Percentiles rank a stretch among this genome's conserved stretches.
Evolutionary conservation across 257 asterid genomes (phyloP).

Genomic region (Nicotiana tabacum): DNA sequence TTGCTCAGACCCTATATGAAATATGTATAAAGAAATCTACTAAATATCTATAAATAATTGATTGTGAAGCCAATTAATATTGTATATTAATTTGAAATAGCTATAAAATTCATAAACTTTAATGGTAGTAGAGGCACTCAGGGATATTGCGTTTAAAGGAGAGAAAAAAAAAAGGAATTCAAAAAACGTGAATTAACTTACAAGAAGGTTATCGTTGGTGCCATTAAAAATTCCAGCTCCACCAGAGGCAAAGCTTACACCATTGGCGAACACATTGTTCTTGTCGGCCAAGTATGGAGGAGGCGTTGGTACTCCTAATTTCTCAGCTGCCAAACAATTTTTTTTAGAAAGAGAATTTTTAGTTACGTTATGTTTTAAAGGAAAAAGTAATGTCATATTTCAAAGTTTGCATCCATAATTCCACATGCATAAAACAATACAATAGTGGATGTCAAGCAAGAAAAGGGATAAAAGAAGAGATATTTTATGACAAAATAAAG

Average conservation of each 20-base stretch:
- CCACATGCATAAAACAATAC: neutral
- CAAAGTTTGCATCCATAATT: neutral
- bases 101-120: too few species aligned
- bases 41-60: too few species aligned
- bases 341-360: neutral
- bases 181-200: too few species aligned
- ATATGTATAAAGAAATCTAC: too few species aligned
- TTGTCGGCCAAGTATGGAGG: constrained; percentile 65
- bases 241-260: constrained; percentile 84
- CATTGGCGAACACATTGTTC: constrained; percentile 34
- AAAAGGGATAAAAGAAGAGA: neutral
- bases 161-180: too few species aligned
- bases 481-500: neutral
- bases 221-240: constrained; percentile 73
- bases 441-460: neutral
- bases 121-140: too few species aligned
- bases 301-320: constrained; percentile 56
- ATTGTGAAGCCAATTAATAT: too few species aligned
- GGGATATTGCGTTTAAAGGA: too few species aligned
- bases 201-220: constrained; percentile 27
- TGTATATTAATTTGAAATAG: too few species aligned
- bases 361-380: neutral
- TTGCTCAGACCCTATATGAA: too few species aligned
- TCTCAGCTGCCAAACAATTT: constrained; percentile 46
- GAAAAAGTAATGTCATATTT: neutral